Conservation (phyloP, 108 stramenopile genomes). For the Fistulifera pelliculosa region DNA sequence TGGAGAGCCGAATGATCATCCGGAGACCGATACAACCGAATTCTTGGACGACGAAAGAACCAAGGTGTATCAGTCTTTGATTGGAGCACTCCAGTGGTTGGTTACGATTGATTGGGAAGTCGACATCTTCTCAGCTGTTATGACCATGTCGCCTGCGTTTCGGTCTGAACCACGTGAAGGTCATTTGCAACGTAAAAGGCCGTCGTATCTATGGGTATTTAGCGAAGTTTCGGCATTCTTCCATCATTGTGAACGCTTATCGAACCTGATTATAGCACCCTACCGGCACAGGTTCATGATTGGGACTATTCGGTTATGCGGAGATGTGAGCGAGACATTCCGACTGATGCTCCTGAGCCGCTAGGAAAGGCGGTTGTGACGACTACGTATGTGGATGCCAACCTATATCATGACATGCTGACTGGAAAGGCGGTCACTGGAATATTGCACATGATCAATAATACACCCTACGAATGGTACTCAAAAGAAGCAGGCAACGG, state of each 20-base stretch:
- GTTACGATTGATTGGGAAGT: conserved; percentile 19
- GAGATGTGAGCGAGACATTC: neutral
- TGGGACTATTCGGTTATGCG: conserved; percentile 9
- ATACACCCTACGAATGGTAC: conserved; percentile 16
- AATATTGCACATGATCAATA: conserved; percentile 15
- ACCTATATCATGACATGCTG: conserved; percentile 14
- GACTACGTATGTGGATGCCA: conserved; percentile 21
- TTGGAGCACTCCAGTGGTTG: conserved; percentile 21
- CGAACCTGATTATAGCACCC: neutral
- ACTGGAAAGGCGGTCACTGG: conserved; percentile 19
- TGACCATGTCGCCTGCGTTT: conserved; percentile 6
- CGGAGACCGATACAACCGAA: conserved; percentile 18
- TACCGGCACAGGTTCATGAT: neutral
- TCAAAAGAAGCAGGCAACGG: conserved; percentile 9
- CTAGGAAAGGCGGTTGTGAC: conserved; percentile 6
- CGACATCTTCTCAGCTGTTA: conserved; percentile 8
- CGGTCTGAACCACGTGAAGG: conserved; percentile 16
- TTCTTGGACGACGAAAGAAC: conserved; percentile 3
- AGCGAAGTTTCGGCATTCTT: conserved; percentile 4
- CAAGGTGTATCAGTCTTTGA: conserved; percentile 14
- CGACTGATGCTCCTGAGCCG: conserved; percentile 3
- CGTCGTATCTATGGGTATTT: conserved; percentile 26
- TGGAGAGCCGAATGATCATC: conserved; percentile 14
- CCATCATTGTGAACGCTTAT: conserved; percentile 4
- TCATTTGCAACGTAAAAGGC: conserved; percentile 18